phyloP scores from a whole-genome alignment of 495 filamentous ascomycete genomes.

The Jackrogersella multiformis region DNA sequence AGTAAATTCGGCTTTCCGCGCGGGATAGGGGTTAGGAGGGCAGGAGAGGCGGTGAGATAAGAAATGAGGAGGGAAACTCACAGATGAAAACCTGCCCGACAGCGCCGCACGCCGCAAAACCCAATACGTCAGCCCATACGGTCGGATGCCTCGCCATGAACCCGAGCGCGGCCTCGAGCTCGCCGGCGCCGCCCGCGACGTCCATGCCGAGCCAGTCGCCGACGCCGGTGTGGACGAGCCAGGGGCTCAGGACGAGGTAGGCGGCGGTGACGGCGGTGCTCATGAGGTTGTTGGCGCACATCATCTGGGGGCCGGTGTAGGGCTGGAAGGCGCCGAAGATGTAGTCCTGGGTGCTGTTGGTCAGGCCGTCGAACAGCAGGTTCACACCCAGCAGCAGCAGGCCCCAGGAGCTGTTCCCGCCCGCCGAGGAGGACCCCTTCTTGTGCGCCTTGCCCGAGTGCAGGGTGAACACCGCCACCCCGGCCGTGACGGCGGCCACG shows the following conservation, averaged over 20 bases:
- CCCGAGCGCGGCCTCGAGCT: constrained; percentile 78
- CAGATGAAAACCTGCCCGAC: constrained; percentile 97
- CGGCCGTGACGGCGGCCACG: constrained; percentile 85
- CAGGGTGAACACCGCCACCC: constrained; percentile 94
- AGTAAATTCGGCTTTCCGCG: not conserved
- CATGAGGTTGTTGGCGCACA: constrained; percentile 96
- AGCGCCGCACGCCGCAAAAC: constrained; percentile 91
- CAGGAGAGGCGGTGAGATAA: too few relatives aligned
- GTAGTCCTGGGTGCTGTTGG: constrained; percentile 95
- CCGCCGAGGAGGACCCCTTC: constrained; percentile 56
- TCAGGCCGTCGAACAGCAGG: constrained; percentile 92
- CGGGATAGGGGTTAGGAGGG: constrained; percentile 3
- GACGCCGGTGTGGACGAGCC: constrained; percentile 71
- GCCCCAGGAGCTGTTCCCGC: constrained; percentile 74
- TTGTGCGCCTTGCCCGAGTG: constrained; percentile 72
- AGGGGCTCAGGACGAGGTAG: constrained; percentile 82
- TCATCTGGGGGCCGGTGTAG: constrained; percentile 96
- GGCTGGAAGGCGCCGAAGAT: constrained; percentile 81
- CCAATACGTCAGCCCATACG: constrained; percentile 84
- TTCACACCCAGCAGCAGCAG: constrained; percentile 89
- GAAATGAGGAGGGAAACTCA: constrained; percentile 48
- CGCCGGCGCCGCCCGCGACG: constrained; percentile 66
- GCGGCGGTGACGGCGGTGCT: constrained; percentile 74
- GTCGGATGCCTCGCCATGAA: constrained; percentile 82
- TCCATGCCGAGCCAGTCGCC: constrained; percentile 75